Percentiles rank a stretch among this genome's conserved stretches.
Evolutionary conservation across 306 rosid genomes (phyloP).

Genomic region (Prunus davidiana): DNA sequence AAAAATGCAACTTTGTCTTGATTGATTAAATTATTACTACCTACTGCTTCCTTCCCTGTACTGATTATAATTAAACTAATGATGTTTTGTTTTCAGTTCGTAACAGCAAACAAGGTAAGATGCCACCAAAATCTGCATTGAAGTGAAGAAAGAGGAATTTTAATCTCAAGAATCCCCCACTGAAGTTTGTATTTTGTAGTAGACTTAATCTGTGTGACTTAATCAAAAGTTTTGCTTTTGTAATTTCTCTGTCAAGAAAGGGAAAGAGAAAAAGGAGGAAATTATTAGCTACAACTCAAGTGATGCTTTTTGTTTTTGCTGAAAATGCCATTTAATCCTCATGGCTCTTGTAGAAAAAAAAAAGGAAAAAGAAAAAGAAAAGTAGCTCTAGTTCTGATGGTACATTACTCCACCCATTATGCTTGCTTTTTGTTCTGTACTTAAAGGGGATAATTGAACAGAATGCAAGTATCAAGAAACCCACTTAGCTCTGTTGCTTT

Average conservation of each 20-base stretch:
- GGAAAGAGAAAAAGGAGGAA: background rate
- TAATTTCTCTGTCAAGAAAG: constrained; percentile 13
- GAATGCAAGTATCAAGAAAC: no score
- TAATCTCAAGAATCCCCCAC: constrained; percentile 11
- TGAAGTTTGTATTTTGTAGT: constrained; percentile 25
- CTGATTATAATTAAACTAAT: background rate
- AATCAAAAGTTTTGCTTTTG: constrained; percentile 26
- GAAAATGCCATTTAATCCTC: constrained; percentile 27
- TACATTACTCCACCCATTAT: background rate
- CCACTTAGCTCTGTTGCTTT: background rate
- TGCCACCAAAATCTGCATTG: constrained; percentile 24
- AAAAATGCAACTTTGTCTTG: background rate
- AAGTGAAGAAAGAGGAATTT: constrained; percentile 29
- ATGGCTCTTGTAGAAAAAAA: constrained; percentile 36
- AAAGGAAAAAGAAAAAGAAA: background rate
- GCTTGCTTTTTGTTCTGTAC: background rate
- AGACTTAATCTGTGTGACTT: constrained; percentile 18
- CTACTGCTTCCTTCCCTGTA: background rate
- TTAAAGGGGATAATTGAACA: no score
- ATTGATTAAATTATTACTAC: background rate
- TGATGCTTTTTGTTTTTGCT: constrained; percentile 26
- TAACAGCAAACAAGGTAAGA: constrained; percentile 42
- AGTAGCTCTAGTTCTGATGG: constrained; percentile 8
- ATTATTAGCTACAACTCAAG: constrained; percentile 15
- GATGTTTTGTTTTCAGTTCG: constrained; percentile 26